These are phyloP conservation scores for Cladosporium cucumerinum DNA, from an alignment of 2,329 filamentous ascomycete genomes.

Conservation along the genomic window DNA sequence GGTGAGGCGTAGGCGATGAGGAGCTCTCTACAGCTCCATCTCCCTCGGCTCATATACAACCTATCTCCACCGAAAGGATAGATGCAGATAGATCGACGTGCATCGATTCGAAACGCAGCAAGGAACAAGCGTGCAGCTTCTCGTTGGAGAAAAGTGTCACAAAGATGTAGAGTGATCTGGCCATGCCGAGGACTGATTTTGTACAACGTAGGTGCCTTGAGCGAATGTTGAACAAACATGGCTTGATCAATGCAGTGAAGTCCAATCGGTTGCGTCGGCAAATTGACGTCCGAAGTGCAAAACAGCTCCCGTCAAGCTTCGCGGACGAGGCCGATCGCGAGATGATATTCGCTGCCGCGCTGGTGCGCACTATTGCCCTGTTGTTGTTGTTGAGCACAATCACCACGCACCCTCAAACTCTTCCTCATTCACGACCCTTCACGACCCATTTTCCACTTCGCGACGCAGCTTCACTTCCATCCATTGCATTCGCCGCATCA, in stretches of 20 bases:
- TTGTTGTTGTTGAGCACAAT: neutral
- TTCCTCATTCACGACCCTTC: neutral
- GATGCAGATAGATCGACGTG: constrained; percentile 3
- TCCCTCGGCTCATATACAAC: neutral
- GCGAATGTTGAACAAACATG: neutral
- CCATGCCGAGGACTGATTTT: neutral
- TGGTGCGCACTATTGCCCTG: constrained; percentile 1
- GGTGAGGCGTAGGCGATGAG: neutral
- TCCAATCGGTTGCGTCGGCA: neutral
- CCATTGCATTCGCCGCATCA: neutral
- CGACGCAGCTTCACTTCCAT: neutral
- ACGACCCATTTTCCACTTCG: neutral
- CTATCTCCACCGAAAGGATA: neutral
- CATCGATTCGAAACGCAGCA: neutral
- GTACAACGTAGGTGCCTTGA: neutral
- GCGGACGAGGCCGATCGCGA: constrained; percentile 6
- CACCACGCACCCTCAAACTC: neutral
- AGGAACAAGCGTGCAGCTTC: neutral
- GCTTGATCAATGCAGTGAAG: neutral
- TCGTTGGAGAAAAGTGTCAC: neutral
- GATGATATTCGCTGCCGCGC: neutral
- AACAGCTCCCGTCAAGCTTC: constrained; percentile 2
- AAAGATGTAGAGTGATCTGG: neutral
- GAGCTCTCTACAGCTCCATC: neutral
- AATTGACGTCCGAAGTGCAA: neutral